A percentile compares a stretch with the other conserved stretches of the same genome.
These are phyloP conservation scores for Tolypocladium ovalisporum DNA, from an alignment of 2,329 filamentous ascomycete genomes.

Conservation along the genomic window DNA sequence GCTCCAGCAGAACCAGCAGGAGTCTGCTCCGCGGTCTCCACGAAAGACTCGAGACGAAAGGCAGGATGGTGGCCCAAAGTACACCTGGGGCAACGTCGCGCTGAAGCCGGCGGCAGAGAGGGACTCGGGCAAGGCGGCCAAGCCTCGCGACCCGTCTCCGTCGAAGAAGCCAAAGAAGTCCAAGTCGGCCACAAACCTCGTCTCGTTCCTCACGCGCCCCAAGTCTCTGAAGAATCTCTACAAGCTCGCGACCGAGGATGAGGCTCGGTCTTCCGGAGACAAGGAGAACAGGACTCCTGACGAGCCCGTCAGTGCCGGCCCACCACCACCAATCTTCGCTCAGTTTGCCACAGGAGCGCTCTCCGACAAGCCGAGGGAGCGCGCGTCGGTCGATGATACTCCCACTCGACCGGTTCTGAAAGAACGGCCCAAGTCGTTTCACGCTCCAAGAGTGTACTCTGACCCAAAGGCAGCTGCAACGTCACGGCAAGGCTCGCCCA, in stretches of 20 bases:
- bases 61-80: slow-evolving; percentile 16
- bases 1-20: slow-evolving; percentile 44
- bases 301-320: slow-evolving; percentile 9
- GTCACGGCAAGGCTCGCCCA: slow-evolving; percentile 16
- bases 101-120: slow-evolving; percentile 30
- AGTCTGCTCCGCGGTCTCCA: slow-evolving; percentile 26
- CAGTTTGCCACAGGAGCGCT: slow-evolving; percentile 44
- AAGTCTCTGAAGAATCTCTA: slow-evolving; percentile 62
- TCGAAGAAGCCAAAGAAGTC: slow-evolving; percentile 65
- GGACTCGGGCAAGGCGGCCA: slow-evolving; percentile 22
- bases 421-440: slow-evolving; percentile 40
- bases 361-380: neutral
- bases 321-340: slow-evolving; percentile 66
- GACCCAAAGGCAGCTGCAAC: slow-evolving; percentile 8
- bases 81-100: slow-evolving; percentile 26
- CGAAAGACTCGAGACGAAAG: slow-evolving; percentile 24
- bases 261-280: slow-evolving; percentile 44
- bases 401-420: slow-evolving; percentile 14
- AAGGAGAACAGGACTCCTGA: slow-evolving; percentile 72
- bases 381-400: slow-evolving; percentile 3
- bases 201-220: slow-evolving; percentile 60
- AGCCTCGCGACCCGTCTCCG: slow-evolving; percentile 36
- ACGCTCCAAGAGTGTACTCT: slow-evolving; percentile 18
- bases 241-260: slow-evolving; percentile 40
- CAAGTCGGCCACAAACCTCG: slow-evolving; percentile 78